Base-by-base conservation (phyloP, 306 rosid genomes). In the Luffa acutangula region DNA sequence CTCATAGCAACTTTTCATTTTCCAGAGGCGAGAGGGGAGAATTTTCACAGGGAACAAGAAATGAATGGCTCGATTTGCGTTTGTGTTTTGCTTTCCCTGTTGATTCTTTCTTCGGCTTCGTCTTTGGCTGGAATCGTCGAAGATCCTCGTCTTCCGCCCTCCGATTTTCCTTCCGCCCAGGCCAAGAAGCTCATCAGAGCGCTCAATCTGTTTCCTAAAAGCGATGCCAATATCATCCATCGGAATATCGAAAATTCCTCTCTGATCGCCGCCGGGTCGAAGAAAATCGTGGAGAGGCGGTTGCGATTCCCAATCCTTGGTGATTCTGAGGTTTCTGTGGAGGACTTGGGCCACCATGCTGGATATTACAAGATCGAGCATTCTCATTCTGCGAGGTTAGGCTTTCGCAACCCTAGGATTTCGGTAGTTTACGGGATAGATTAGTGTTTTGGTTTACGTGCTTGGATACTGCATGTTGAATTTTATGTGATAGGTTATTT, bases 291-390 rank as follows among this genome's bases (percentile, higher is more conserved):
- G 9, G 98, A 95, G 96, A 91, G 84, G 87, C 86, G 82, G 3
- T 83, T 95, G 21, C 80, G 73, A 46, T 87, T 95, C 78, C 97
- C 97, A 3, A 80, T 85, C 81, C 58, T 91, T 20, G 58, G 78
- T 8, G 84, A 51, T 34, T 87, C 93, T 11, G 93, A 77, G 7
- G 80, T 75, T 59, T 71, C 93, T 34, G 77, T 89, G 60, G 93
- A 92, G 31, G 97, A 95, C 34, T 88, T 95, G 78, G 90, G 93
- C 75, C 98, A 95, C 67, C 95, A 89, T 34, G 98, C 98, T 81
- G 98, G 98, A 5, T 95, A 95, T 83, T 91, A 85, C 85, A 81
- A 89, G 39, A 89, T 95, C 60, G 90, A 87, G 79, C 97, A 95
- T 80, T 92, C 98, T 77, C 87, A 84, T 71, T 97, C 89, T 34